A percentile compares a stretch with the other conserved stretches of the same genome.
phyloP scores from a whole-genome alignment of 805 yeast species.

The Suhomyces sp. region DNA sequence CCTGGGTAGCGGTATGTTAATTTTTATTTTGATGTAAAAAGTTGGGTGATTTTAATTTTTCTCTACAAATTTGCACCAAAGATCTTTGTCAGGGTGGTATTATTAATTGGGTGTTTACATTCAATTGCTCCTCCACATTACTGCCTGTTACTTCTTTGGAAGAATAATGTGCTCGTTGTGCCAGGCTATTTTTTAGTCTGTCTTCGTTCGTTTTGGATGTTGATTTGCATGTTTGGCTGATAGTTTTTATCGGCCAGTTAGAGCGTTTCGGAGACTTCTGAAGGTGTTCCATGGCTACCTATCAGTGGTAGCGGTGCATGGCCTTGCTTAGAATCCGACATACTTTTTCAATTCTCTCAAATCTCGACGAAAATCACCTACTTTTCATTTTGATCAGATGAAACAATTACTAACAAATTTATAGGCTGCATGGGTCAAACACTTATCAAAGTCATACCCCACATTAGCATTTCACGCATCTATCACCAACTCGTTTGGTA shows the following conservation, averaged over 20 bases:
- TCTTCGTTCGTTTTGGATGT: conserved; percentile 37
- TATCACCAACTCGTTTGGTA: conserved; percentile 95
- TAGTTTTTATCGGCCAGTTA: conserved; percentile 45
- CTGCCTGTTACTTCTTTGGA: conserved; percentile 98
- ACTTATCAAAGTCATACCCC: conserved; percentile 85
- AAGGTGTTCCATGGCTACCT: conserved; percentile 19
- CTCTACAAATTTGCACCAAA: conserved; percentile 51
- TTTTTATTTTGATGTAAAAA: conserved; percentile 4
- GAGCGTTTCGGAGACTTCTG: conserved; percentile 63
- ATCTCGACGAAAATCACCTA: neutral
- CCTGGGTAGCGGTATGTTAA: conserved; percentile 97
- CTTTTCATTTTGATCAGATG: neutral
- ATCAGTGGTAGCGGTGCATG: neutral
- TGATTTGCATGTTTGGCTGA: conserved; percentile 29
- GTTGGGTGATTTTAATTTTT: conserved; percentile 8
- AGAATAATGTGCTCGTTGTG: conserved; percentile 64
- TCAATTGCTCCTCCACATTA: conserved; percentile 30
- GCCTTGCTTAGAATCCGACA: conserved; percentile 86
- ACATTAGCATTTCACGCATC: conserved; percentile 98
- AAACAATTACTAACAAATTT: conserved; percentile 23
- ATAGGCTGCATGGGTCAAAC: conserved; percentile 99
- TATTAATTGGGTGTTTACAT: conserved; percentile 25
- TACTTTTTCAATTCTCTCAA: conserved; percentile 9
- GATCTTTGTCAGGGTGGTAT: conserved; percentile 77
- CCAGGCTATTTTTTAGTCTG: conserved; percentile 22